These are phyloP conservation scores for Coniophora puteana DNA, from an alignment of 1,284 basidiomycete species.

Conservation along the genomic window DNA sequence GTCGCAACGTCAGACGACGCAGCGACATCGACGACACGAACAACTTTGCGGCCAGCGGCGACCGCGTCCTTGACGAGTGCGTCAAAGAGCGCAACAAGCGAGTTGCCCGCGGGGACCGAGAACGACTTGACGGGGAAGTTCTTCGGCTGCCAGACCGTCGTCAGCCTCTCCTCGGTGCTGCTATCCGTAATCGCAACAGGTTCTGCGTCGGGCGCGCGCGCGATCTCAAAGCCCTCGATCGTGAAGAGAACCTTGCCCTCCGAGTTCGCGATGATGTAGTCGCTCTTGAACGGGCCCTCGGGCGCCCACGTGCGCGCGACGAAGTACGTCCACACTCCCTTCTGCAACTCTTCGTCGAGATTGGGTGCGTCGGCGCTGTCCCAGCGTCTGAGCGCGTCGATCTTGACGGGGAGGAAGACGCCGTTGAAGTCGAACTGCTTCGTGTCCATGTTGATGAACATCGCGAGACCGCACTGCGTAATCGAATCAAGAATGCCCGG, in stretches of 20 bases:
- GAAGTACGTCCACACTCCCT: constrained; percentile 27
- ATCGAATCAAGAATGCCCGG: constrained; percentile 28
- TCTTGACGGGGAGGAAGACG: constrained; percentile 26
- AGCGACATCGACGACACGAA: constrained; percentile 22
- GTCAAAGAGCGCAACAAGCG: constrained; percentile 17
- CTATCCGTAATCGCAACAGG: constrained; percentile 19
- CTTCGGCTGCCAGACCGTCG: constrained; percentile 24
- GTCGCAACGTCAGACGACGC: constrained; percentile 12
- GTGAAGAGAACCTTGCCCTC: constrained; percentile 25
- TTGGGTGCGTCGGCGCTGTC: constrained; percentile 19
- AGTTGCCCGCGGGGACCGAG: constrained; percentile 5
- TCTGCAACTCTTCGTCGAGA: constrained; percentile 23
- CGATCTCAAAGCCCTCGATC: constrained; percentile 27
- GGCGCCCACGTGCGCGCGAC: constrained; percentile 18
- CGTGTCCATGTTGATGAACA: constrained; percentile 19
- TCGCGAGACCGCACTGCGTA: constrained; percentile 26
- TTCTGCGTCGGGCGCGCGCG: constrained; percentile 23
- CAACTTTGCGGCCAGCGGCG: constrained; percentile 14
- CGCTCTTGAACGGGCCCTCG: constrained; percentile 11
- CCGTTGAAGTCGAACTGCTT: constrained; percentile 28
- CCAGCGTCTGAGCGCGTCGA: constrained; percentile 25
- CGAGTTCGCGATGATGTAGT: constrained; percentile 23
- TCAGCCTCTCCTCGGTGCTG: constrained; percentile 22
- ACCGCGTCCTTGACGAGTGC: constrained; percentile 13
- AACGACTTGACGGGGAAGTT: constrained; percentile 15